Evolutionary conservation across 768 basidiomycete species (phyloP).

Genomic region (Tulasnella sp.): DNA sequence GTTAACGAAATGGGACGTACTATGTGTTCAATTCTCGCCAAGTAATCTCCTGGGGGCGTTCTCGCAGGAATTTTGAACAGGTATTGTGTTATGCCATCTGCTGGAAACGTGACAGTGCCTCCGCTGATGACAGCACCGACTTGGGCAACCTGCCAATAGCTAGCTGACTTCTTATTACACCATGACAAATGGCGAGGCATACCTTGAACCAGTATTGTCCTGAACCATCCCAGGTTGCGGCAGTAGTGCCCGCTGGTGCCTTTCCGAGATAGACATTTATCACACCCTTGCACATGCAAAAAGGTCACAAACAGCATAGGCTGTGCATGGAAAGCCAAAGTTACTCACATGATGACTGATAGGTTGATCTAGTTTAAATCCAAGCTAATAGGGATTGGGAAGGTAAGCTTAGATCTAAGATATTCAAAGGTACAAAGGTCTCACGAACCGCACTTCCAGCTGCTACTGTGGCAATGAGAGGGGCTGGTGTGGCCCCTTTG

Average conservation of each 20-base stretch:
- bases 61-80: conserved; percentile 1
- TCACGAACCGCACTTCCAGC: conserved; percentile 5
- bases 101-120: conserved; percentile 2
- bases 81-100: neutral
- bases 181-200: no score
- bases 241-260: conserved; percentile 5
- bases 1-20: no score
- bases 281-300: no score
- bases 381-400: no score
- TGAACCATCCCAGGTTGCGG: conserved; percentile 10
- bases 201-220: conserved; percentile 13
- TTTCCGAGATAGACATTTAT: conserved; percentile 3
- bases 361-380: no score
- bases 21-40: conserved; percentile 9
- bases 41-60: neutral
- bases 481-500: neutral
- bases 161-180: no score
- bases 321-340: no score
- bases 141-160: neutral
- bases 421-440: no score
- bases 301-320: no score
- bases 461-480: neutral
- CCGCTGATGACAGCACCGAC: neutral
- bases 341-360: no score
- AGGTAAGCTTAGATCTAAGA: no score